phyloP scores from a whole-genome alignment of 1,284 basidiomycete genomes.

The Quambalaria eucalypti region DNA sequence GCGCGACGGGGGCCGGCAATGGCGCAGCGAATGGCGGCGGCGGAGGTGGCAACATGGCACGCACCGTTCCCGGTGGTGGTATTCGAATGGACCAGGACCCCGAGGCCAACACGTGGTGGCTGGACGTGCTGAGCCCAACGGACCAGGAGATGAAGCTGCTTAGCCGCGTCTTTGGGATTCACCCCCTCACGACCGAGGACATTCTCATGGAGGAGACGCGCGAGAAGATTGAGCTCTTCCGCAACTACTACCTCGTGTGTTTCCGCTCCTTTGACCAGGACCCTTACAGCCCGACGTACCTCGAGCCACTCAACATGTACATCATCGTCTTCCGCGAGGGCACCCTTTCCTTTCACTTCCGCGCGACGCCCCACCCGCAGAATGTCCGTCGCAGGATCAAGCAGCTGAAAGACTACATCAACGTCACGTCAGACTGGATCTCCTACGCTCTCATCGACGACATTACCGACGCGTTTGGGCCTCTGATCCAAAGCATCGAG shows the following conservation, averaged over 20 bases:
- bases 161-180: slow-evolving; percentile 70
- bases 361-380: slow-evolving; percentile 91
- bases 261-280: slow-evolving; percentile 99
- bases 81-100: slow-evolving; percentile 43
- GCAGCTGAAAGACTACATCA: slow-evolving; percentile 98
- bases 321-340: slow-evolving; percentile 98
- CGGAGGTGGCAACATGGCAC: background rate
- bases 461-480: slow-evolving; percentile 98
- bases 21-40: background rate
- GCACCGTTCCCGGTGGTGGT: slow-evolving; percentile 31
- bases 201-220: slow-evolving; percentile 98
- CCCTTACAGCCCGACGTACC: slow-evolving; percentile 88
- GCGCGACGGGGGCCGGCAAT: background rate
- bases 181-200: slow-evolving; percentile 97
- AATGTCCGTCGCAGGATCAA: slow-evolving; percentile 96
- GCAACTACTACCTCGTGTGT: slow-evolving; percentile 98
- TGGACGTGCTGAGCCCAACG: slow-evolving; percentile 86
- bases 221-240: slow-evolving; percentile 98
- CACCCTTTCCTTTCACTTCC: slow-evolving; percentile 95
- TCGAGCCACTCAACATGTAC: slow-evolving; percentile 99
- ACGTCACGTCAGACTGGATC: slow-evolving; percentile 98
- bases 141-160: slow-evolving; percentile 98
- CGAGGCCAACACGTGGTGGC: slow-evolving; percentile 89
- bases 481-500: slow-evolving; percentile 95
- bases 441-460: slow-evolving; percentile 99